phyloP scores from a whole-genome alignment of 2,329 filamentous ascomycete genomes.

The Allantophomopsis lycopodina region DNA sequence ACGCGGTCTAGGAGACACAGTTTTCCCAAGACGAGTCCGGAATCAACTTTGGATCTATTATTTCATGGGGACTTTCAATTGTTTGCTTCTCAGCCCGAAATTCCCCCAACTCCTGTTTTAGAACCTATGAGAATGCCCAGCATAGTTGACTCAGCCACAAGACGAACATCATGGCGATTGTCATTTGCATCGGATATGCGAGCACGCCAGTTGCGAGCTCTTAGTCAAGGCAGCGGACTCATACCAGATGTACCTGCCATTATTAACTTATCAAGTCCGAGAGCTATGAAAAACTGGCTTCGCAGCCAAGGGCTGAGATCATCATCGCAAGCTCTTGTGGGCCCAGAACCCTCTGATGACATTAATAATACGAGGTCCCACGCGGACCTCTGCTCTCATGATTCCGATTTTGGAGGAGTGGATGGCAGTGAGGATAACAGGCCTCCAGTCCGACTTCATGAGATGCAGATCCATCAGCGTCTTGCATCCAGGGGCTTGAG shows the following conservation, averaged over 20 bases:
- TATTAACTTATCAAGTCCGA: no score
- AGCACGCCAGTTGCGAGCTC: constrained; percentile 12
- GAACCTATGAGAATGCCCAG: constrained; percentile 12
- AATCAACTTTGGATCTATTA: no score
- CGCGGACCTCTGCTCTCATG: constrained; percentile 1
- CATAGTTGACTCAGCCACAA: constrained; percentile 7
- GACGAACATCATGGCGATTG: constrained; percentile 16
- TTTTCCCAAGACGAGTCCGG: no score
- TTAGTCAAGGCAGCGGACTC: constrained; percentile 8
- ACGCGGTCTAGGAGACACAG: no score
- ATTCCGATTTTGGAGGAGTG: constrained; percentile 14
- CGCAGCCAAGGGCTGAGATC: constrained; percentile 10
- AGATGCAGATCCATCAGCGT: constrained; percentile 15
- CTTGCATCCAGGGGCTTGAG: constrained; percentile 10
- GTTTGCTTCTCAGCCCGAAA: background rate
- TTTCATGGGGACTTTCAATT: no score
- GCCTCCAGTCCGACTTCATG: constrained; percentile 10
- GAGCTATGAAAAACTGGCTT: constrained; percentile 5
- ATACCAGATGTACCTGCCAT: no score
- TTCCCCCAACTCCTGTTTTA: constrained; percentile 10
- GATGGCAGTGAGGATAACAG: constrained; percentile 9
- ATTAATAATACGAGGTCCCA: constrained; percentile 2
- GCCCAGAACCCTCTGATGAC: constrained; percentile 4
- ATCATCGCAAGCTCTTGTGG: constrained; percentile 5
- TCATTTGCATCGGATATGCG: constrained; percentile 14